Evolutionary conservation across 1,284 basidiomycete genomes (phyloP), one percentile per base, ranked within the genome.

Genomic region (Irpex sp.): DNA sequence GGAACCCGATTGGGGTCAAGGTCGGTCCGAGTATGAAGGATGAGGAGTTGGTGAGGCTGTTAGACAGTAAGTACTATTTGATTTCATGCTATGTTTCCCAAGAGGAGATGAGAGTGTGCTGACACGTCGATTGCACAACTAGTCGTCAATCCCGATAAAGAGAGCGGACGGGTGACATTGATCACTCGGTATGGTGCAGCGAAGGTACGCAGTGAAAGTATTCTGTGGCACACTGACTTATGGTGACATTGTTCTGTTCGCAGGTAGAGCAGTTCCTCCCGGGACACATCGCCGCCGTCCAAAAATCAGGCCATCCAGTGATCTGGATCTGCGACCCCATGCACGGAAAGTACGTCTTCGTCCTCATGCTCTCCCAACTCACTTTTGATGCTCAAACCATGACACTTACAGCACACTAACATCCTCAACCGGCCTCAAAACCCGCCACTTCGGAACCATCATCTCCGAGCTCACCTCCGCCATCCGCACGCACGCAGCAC

Each of bases 261-360:
- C 66, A 93, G 91, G 85, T 96, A 64, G 88, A 89, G 61, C 74
- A 83, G 28, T 82, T 88, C 69, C 86, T 98, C 5, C 83, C 94
- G 0, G 80, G 74, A 0, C 94, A 98, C 71, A 96, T 99, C 72
- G 76, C 78, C n/a, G 90, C 88, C 1, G 94, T 99, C 14, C 86
- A 91, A 69, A 69, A 76, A 59, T 91, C 93, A 1, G 83, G 84
- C 1, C 95, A 98, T 72, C 88, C 90, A 3, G 93, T 98, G 2
- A 87, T 91, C 28, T 97, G 95, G 91, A 85, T 96, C 59, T 97
- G 93, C 70, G 96, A 99, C 75, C 95, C 96, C 1, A 98, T 98
- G 96, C 94, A 96, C 68, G 93, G 93, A 77, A 95, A 95, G 91
- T 91, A 68, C 65, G 90, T 78, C 1, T 21, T n/a, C 42, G 14